phyloP scores from a whole-genome alignment of 177 flowering plant genomes.

The Vitis hybrid region DNA sequence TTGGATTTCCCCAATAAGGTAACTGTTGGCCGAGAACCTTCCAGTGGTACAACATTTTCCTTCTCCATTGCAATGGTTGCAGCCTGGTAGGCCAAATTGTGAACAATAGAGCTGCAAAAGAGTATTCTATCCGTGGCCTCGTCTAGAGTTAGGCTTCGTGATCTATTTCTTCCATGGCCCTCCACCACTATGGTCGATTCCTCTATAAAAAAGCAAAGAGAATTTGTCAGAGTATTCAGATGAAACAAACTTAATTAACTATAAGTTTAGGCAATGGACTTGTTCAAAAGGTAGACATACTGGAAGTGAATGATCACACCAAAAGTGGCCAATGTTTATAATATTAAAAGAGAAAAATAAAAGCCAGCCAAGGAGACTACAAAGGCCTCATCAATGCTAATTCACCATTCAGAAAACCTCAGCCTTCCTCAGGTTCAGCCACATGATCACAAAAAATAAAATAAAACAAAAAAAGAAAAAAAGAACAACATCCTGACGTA shows the following conservation, averaged over 20 bases:
- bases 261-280: background rate
- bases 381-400: too few relatives aligned
- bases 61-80: constrained; percentile 78
- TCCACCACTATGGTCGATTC: constrained; percentile 61
- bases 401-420: too few relatives aligned
- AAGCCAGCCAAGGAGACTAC: too few relatives aligned
- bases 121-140: constrained; percentile 94
- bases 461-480: too few relatives aligned
- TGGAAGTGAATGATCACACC: too few relatives aligned
- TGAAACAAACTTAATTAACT: background rate
- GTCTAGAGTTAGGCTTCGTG: constrained; percentile 79
- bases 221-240: background rate
- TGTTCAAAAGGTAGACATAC: too few relatives aligned
- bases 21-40: constrained; percentile 55
- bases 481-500: too few relatives aligned
- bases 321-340: too few relatives aligned
- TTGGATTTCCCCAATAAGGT: constrained; percentile 56
- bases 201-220: constrained; percentile 37
- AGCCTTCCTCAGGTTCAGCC: too few relatives aligned
- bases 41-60: constrained; percentile 43
- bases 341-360: too few relatives aligned
- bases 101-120: constrained; percentile 90
- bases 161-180: constrained; percentile 38
- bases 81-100: constrained; percentile 78
- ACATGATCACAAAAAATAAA: too few relatives aligned